These are phyloP conservation scores for Dacryopinax spathularia DNA, from an alignment of 768 basidiomycete genomes.

Conservation along the genomic window DNA sequence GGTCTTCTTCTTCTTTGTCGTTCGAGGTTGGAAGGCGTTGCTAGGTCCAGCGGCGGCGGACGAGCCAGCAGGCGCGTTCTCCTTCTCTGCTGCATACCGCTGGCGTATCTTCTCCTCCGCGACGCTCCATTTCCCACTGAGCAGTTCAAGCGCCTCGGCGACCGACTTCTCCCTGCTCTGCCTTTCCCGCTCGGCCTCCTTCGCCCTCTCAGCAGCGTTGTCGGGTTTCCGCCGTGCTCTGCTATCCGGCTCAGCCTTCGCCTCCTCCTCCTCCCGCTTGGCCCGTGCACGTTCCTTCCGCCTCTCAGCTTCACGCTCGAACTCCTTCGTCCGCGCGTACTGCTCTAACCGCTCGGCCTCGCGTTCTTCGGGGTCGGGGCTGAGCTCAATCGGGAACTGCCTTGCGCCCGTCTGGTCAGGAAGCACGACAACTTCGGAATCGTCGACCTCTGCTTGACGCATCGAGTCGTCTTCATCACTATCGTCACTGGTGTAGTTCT, in stretches of 20 bases:
- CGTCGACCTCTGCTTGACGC: not conserved
- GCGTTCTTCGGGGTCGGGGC: not conserved
- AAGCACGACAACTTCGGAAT: not conserved
- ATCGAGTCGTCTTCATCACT: not conserved
- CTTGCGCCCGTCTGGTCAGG: not conserved
- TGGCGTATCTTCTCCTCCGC: not conserved
- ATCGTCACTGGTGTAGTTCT: too few relatives aligned
- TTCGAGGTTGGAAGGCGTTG: not conserved
- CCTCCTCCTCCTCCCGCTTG: not conserved
- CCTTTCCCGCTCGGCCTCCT: not conserved
- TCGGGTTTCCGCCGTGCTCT: not conserved
- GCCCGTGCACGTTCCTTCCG: not conserved
- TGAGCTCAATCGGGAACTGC: not conserved
- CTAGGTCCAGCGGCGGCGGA: too few relatives aligned
- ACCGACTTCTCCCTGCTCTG: not conserved
- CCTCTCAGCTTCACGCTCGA: not conserved
- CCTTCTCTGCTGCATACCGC: not conserved
- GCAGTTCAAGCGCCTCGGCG: not conserved
- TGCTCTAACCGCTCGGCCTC: not conserved
- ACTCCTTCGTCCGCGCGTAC: not conserved
- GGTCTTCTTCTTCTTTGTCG: not conserved
- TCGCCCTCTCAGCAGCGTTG: too few relatives aligned
- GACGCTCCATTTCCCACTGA: not conserved
- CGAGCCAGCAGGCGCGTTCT: not conserved
- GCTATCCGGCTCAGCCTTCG: not conserved